Conservation (phyloP, 345 rosid species). For the Hibiscus trionum region DNA sequence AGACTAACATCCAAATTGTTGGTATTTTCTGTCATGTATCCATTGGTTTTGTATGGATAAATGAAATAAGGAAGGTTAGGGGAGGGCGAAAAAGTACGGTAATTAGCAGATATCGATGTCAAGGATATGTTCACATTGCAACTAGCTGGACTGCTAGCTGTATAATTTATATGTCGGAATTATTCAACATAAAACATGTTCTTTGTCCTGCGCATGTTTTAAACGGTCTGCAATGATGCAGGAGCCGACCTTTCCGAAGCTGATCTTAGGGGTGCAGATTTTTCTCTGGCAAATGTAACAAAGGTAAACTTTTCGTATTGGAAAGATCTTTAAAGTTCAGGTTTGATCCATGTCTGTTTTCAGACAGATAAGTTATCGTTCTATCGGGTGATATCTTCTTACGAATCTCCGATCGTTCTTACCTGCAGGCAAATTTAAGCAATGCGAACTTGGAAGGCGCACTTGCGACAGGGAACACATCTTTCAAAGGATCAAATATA, state of each 20-base stretch:
- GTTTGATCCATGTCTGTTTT: background rate
- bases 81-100: too few relatives aligned
- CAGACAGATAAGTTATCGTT: background rate
- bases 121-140: too few relatives aligned
- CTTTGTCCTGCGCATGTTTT: too few relatives aligned
- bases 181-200: too few relatives aligned
- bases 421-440: conserved; percentile 62
- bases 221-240: conserved; percentile 11
- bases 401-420: background rate
- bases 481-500: conserved; percentile 83
- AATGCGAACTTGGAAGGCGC: conserved; percentile 97
- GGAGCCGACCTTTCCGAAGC: conserved; percentile 94
- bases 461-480: conserved; percentile 81
- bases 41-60: too few relatives aligned
- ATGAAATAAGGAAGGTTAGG: too few relatives aligned
- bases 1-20: too few relatives aligned
- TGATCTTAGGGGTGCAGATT: conserved; percentile 85
- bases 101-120: too few relatives aligned
- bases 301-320: conserved; percentile 36
- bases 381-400: too few relatives aligned
- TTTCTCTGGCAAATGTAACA: conserved; percentile 84
- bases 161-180: too few relatives aligned
- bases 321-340: background rate
- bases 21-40: too few relatives aligned
- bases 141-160: too few relatives aligned